Conservation (phyloP, 768 basidiomycete species). For the Podaxis rugospora region DNA sequence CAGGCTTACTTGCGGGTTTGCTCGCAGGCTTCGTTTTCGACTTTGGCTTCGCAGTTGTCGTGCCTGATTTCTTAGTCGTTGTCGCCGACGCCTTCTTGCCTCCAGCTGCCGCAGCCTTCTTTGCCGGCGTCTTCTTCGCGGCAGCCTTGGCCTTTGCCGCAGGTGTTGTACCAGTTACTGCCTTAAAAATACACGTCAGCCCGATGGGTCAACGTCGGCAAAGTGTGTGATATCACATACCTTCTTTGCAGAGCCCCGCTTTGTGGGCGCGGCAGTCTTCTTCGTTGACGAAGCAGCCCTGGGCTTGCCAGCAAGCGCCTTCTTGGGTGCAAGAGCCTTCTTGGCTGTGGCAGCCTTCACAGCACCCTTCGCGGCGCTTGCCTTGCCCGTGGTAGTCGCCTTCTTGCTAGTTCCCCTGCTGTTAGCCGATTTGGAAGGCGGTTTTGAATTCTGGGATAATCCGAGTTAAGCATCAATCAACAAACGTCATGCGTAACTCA, state of each 20-base stretch:
- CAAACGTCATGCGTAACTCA: slow-evolving; percentile 20
- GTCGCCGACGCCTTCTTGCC: slow-evolving; percentile 22
- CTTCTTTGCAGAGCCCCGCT: slow-evolving; percentile 62
- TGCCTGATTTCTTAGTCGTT: slow-evolving; percentile 25
- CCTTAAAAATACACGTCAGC: slow-evolving; percentile 28
- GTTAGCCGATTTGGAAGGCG: slow-evolving; percentile 33
- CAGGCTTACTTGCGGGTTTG: slow-evolving; percentile 16
- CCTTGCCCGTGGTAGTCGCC: slow-evolving; percentile 27
- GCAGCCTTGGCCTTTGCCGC: slow-evolving; percentile 36
- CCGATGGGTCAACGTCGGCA: background rate
- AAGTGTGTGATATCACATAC: slow-evolving; percentile 23
- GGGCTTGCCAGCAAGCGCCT: slow-evolving; percentile 21
- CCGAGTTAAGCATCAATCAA: slow-evolving; percentile 3
- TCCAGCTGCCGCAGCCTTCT: slow-evolving; percentile 28
- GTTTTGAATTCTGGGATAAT: slow-evolving; percentile 40
- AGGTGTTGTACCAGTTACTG: slow-evolving; percentile 44
- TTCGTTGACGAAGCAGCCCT: slow-evolving; percentile 14
- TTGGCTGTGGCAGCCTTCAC: slow-evolving; percentile 23
- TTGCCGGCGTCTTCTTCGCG: slow-evolving; percentile 30
- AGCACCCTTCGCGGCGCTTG: slow-evolving; percentile 22
- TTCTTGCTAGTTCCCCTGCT: slow-evolving; percentile 26
- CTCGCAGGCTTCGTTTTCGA: slow-evolving; percentile 24
- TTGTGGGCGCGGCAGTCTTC: slow-evolving; percentile 28
- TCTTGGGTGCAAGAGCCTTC: slow-evolving; percentile 22
- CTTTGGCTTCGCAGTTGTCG: slow-evolving; percentile 20